These are phyloP conservation scores for Acacia pycnantha DNA, from an alignment of 331 rosid species.

Conservation along the genomic window DNA sequence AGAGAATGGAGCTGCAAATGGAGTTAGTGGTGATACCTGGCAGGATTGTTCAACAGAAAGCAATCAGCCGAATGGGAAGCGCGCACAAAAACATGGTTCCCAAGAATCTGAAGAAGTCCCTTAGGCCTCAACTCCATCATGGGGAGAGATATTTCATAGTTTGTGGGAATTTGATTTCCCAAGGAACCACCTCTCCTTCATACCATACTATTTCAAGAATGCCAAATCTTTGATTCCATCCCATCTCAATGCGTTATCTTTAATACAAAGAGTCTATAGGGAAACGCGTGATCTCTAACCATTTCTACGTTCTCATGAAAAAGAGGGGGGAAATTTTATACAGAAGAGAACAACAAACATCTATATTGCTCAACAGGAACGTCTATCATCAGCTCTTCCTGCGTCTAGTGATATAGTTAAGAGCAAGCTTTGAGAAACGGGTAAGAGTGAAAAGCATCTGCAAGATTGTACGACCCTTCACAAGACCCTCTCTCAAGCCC, in stretches of 20 bases:
- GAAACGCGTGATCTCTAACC: not conserved
- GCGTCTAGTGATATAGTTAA: conserved; percentile 44
- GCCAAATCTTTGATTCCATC: not conserved
- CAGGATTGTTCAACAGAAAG: too few relatives aligned
- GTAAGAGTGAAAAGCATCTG: conserved; percentile 61
- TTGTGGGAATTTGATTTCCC: not conserved
- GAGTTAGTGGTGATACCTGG: too few relatives aligned
- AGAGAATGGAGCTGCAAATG: not conserved
- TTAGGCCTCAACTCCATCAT: not conserved
- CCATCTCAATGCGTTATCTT: not conserved
- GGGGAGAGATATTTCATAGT: not conserved
- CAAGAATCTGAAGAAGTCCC: not conserved
- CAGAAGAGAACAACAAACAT: conserved; percentile 1
- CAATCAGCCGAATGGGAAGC: not conserved
- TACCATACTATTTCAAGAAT: not conserved
- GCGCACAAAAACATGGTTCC: not conserved
- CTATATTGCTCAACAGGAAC: conserved; percentile 25
- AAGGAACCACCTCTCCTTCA: not conserved
- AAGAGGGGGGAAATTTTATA: not conserved
- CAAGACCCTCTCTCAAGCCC: conserved; percentile 61
- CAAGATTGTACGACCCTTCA: conserved; percentile 66
- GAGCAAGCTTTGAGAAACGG: conserved; percentile 54
- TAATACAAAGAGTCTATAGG: not conserved
- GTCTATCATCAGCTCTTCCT: conserved; percentile 35
- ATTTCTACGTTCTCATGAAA: not conserved